A percentile compares a stretch with the other conserved stretches of the same genome.
These are phyloP conservation scores for Xylariales sp. DNA, from an alignment of 2,329 filamentous ascomycete genomes.

Conservation along the genomic window DNA sequence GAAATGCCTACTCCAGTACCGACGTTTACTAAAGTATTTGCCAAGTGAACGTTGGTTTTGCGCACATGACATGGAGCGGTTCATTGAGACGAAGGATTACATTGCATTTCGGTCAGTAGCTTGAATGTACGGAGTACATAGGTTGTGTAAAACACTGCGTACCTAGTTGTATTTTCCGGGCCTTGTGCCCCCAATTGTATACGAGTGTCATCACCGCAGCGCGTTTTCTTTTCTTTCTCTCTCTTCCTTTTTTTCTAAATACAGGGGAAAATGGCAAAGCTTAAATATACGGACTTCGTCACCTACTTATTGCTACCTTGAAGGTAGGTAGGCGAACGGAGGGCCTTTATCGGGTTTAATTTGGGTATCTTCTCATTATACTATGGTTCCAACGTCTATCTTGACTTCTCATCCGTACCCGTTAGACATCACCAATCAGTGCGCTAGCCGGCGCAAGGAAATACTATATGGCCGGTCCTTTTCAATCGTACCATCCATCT, in stretches of 20 bases:
- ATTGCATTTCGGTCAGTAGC: background rate
- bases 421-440: background rate
- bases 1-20: too few relatives aligned
- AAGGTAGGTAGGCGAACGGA: background rate
- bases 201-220: too few relatives aligned
- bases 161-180: too few relatives aligned
- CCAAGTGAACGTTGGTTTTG: background rate
- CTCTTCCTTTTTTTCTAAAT: too few relatives aligned
- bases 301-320: background rate
- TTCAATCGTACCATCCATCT: constrained; percentile 11
- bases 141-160: too few relatives aligned
- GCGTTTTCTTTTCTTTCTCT: too few relatives aligned
- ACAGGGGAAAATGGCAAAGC: too few relatives aligned
- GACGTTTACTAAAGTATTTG: background rate
- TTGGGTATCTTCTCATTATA: constrained; percentile 35
- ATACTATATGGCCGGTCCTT: background rate
- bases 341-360: background rate
- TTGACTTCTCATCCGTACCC: background rate
- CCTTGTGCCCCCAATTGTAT: too few relatives aligned
- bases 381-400: constrained; percentile 9
- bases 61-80: background rate
- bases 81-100: background rate
- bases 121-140: background rate
- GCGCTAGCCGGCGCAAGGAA: background rate
- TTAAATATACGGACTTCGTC: background rate